Base-by-base conservation (phyloP, 129 eudicot genomes). In the Centrapalus pauciflorus region DNA sequence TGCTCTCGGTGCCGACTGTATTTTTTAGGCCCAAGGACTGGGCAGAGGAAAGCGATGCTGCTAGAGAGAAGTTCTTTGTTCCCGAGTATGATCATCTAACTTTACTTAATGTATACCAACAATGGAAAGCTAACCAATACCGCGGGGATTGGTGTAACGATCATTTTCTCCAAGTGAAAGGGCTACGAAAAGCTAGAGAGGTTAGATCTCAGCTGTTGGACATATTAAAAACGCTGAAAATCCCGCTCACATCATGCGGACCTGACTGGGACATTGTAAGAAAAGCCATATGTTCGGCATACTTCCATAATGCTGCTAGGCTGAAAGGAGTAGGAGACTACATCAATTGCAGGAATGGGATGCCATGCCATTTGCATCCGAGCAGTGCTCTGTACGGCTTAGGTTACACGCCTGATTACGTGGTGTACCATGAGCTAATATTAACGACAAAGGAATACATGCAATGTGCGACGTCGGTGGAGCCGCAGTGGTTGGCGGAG, bases 81-180 rank as follows among this genome's bases (percentile, higher is more conserved):
- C 92, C 92, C 8, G 92, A 85, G 60, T 85, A 87, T 2, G 87
- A 85, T 21, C 87, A 85, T 62, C 19, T 85, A 35, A 85, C 87
- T 0, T 69, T 82, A 60, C 87, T 85, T 4, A 82, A 85, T 2
- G 81, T 85, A 9, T 85, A 85, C 77, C 81, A 79, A 28, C 92
- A 85, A 43, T 85, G 92, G 91, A 76, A 85, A 79, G 72, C 76
- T 37, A 85, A 85, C 52, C 56, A 70, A 0, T 85, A 85, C 20
- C 82, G 85, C 0, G 91, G 91, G 52, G 92, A 82, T 37, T 85
- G 92, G 92, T 85, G 92, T 43, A 85, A 76, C 50, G 87, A 79
- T 37, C 87, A 85, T 66, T 85, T 72, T 72, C 64, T 85, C 23
- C 87, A 85, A 25, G 86, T 82, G 0, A 85, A 85, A 75, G 90